Percentiles rank a stretch among this genome's conserved stretches.
phyloP scores from a whole-genome alignment of 2,329 filamentous ascomycete species.

The Sporothrix inflata region DNA sequence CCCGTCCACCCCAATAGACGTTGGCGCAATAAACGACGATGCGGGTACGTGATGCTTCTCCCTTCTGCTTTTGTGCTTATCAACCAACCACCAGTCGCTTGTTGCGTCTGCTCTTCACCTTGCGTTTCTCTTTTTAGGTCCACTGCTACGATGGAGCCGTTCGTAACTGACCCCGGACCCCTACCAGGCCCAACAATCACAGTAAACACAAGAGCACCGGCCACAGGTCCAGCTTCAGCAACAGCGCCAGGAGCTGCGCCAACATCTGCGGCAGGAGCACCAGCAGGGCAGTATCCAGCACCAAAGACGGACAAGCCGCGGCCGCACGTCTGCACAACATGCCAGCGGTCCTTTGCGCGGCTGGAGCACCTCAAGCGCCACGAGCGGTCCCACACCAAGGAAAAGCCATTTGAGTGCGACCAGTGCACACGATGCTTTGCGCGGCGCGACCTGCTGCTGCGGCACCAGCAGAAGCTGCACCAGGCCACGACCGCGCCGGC shows the following conservation, averaged over 20 bases:
- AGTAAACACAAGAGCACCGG: slow-evolving; percentile 50
- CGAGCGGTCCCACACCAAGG: slow-evolving; percentile 96
- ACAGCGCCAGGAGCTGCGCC: slow-evolving; percentile 13
- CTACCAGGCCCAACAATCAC: slow-evolving; percentile 53
- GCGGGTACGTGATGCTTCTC: slow-evolving; percentile 36
- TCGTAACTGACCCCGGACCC: not conserved
- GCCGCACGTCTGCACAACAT: slow-evolving; percentile 91
- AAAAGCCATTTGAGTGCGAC: slow-evolving; percentile 97
- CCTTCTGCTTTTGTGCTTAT: not conserved
- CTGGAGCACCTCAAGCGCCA: slow-evolving; percentile 97
- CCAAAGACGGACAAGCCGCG: slow-evolving; percentile 97
- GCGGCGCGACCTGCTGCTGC: slow-evolving; percentile 83
- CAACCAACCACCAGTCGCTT: not conserved
- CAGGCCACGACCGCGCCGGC: slow-evolving; percentile 88
- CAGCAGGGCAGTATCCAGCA: slow-evolving; percentile 64
- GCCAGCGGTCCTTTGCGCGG: slow-evolving; percentile 87
- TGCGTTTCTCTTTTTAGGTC: not conserved
- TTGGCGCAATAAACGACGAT: slow-evolving; percentile 37
- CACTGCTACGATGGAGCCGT: not conserved
- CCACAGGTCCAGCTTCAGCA: slow-evolving; percentile 32
- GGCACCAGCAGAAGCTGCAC: slow-evolving; percentile 98
- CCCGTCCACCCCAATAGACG: slow-evolving; percentile 27
- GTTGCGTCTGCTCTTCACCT: not conserved
- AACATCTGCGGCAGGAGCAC: slow-evolving; percentile 17
- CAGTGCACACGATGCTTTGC: slow-evolving; percentile 96